Base-by-base conservation (phyloP, 129 eudicot genomes). In the Flaveria robusta region DNA sequence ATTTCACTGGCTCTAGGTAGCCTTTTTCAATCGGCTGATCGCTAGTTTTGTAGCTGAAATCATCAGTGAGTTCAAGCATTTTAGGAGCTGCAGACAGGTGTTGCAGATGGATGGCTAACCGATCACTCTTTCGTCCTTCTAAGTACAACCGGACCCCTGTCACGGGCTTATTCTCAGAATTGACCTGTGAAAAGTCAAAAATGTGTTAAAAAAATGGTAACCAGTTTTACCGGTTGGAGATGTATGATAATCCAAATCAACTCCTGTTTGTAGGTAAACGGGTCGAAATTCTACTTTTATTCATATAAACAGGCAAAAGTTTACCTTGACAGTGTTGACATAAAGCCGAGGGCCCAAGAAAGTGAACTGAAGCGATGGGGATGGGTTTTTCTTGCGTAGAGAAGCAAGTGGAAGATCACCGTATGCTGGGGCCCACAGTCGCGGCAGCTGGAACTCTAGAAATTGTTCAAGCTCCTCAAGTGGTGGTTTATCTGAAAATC, bases 351-450 rank as follows among this genome's bases (percentile, higher is more conserved):
- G 97, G 59, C 99, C 99, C 87, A 91, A 81, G 49, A 95, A 81
- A 4, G 94, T 77, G 84, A 89, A 95, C 81, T 89, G 92, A 22
- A 95, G 93, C 16, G 97, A 77, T 10, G 97, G 97, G 60, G 97
- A 81, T 6, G 91, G 79, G 66, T 86, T 86, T 69, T 82, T 95
- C 85, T 83, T 89, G 81, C 91, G 97, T 11, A 90, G 82, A 46
- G 88, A 78, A 54, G 87, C 96, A 70, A 94, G 91, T 67, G 97
- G 97, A 77, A 94, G 96, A 78, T 94, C 98, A 43, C 90, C 85
- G 56, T 87, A 94, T 18, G 90, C 94, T 0, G 99, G 99, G 18
- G 99, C 96, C 99, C 99, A 94, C 67, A 89, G 97, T 27, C 99
- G 89, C 68, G 99, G 99, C 66, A 94, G 70, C 52, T 94, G 99